phyloP scores from a whole-genome alignment of 2,329 filamentous ascomycete species.

The Leptographium lundbergii region DNA sequence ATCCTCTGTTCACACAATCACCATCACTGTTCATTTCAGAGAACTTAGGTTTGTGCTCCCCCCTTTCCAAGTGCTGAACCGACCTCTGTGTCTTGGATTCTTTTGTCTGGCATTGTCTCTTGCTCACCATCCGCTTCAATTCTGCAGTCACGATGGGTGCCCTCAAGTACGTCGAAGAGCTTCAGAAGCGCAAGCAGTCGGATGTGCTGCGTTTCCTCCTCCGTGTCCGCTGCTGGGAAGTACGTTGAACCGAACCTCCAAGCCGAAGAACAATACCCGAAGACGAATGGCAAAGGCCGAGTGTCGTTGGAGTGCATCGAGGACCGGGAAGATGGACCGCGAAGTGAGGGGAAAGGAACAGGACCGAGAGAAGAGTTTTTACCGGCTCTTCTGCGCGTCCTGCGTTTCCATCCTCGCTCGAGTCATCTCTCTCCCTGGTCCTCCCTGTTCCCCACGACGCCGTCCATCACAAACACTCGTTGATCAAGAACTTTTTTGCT shows the following conservation, averaged over 20 bases:
- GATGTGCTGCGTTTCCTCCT: slow-evolving; percentile 99
- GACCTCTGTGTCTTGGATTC: not conserved
- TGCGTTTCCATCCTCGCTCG: not conserved
- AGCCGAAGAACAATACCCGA: not conserved
- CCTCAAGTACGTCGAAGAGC: slow-evolving; percentile 99
- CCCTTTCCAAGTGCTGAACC: not conserved
- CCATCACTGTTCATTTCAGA: slow-evolving; percentile 1
- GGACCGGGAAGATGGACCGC: not conserved
- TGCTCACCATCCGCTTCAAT: not conserved
- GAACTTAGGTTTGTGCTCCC: slow-evolving; percentile 1
- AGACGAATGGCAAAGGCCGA: not conserved
- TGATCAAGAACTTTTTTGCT: slow-evolving; percentile 51
- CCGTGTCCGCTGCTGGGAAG: slow-evolving; percentile 99
- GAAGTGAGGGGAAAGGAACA: not conserved
- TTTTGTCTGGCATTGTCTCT: not conserved
- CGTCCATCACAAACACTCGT: slow-evolving; percentile 85
- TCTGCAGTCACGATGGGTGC: slow-evolving; percentile 77
- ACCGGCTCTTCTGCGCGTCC: not conserved
- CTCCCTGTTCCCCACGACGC: slow-evolving; percentile 11
- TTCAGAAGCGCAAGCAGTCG: slow-evolving; percentile 99
- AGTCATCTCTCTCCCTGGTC: too few relatives aligned
- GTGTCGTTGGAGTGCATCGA: not conserved
- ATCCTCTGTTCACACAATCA: not conserved
- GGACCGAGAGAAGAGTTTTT: not conserved
- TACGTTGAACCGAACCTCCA: slow-evolving; percentile 41